phyloP scores from a whole-genome alignment of 225 moss, liverwort and hornwort genomes.

The Straminergon stramineum region DNA sequence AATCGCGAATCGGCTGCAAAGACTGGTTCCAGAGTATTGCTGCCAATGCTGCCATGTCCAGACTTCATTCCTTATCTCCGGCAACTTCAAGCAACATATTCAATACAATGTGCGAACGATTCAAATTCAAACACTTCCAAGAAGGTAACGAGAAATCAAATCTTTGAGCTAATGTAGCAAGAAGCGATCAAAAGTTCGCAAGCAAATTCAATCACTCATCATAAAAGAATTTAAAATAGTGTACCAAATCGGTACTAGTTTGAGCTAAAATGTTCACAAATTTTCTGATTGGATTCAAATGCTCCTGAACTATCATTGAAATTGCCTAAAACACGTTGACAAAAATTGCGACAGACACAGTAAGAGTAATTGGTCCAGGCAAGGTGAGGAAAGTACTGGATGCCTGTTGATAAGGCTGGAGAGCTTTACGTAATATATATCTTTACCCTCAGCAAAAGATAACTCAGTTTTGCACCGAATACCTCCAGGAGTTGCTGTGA shows the following conservation, averaged over 20 bases:
- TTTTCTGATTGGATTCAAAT: not conserved
- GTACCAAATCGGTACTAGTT: not conserved
- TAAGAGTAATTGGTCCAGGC: not conserved
- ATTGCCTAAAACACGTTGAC: not conserved
- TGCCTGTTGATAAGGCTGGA: constrained; percentile 13
- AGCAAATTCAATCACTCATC: not conserved
- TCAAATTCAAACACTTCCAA: not conserved
- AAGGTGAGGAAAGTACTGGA: constrained; percentile 21
- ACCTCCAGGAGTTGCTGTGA: constrained; percentile 47
- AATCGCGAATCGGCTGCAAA: constrained; percentile 39
- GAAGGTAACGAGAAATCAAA: not conserved
- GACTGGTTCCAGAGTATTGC: constrained; percentile 45
- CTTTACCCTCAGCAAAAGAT: constrained; percentile 23
- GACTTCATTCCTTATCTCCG: constrained; percentile 40
- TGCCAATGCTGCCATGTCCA: constrained; percentile 55
- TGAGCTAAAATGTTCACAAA: not conserved
- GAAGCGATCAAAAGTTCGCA: not conserved
- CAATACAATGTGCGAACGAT: not conserved
- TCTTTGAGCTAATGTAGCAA: not conserved
- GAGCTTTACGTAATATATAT: constrained; percentile 20
- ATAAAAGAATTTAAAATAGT: not conserved
- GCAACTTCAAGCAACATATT: not conserved
- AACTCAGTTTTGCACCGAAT: constrained; percentile 37
- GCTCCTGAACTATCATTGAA: not conserved
- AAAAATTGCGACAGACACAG: not conserved